Conservation (phyloP, 1,139 yeast species). For the Lodderomyces pseudojiufengensis region DNA sequence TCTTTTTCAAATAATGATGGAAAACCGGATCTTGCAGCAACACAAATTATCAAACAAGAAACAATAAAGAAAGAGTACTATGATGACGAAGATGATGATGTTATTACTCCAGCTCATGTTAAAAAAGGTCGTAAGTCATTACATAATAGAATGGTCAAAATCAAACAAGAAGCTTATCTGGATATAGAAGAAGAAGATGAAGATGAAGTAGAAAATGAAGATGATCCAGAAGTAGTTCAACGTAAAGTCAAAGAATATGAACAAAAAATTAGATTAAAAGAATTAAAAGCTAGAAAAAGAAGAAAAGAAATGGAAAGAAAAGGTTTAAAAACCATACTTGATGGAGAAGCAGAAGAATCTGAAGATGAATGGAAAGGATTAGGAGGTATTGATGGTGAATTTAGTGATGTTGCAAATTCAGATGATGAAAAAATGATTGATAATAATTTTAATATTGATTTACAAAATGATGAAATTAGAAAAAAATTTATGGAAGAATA, state of each 20-base stretch:
- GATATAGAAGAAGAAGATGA: slow-evolving; percentile 20
- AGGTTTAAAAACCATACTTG: slow-evolving; percentile 55
- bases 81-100: slow-evolving; percentile 25
- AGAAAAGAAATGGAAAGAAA: slow-evolving; percentile 49
- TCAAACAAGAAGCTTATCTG: slow-evolving; percentile 18
- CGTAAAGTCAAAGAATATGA: slow-evolving; percentile 34
- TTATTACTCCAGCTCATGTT: slow-evolving; percentile 26
- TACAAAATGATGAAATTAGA: slow-evolving; percentile 59
- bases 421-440: slow-evolving; percentile 84
- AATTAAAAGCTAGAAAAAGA: slow-evolving; percentile 33
- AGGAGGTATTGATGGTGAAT: slow-evolving; percentile 80
- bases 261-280: slow-evolving; percentile 36
- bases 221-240: slow-evolving; percentile 25
- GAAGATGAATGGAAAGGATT: slow-evolving; percentile 95
- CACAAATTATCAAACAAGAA: slow-evolving; percentile 8
- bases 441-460: slow-evolving; percentile 57
- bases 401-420: slow-evolving; percentile 61
- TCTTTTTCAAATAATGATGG: slow-evolving; percentile 1
- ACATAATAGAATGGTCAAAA: slow-evolving; percentile 15
- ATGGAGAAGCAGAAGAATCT: slow-evolving; percentile 91
- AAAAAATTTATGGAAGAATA: slow-evolving; percentile 64
- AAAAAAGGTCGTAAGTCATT: slow-evolving; percentile 23
- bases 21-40: slow-evolving; percentile 7
- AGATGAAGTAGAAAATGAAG: slow-evolving; percentile 21
- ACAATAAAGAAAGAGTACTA: not conserved